A percentile compares a stretch with the other conserved stretches of the same genome.
Evolutionary conservation across 2,329 filamentous ascomycete species (phyloP).

Genomic region (Rhynchosporium secalis): DNA sequence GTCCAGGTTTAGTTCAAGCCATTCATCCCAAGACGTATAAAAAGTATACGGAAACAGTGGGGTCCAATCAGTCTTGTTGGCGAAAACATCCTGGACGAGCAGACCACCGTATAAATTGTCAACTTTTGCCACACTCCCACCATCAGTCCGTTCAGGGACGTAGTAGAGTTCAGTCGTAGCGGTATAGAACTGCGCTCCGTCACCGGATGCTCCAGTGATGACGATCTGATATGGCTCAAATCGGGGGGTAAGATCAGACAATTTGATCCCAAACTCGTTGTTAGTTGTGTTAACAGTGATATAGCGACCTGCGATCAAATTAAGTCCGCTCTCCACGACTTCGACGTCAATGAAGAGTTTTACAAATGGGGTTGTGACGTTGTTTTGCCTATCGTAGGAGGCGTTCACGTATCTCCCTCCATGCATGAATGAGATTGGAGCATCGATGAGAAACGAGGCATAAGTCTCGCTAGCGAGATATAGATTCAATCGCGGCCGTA

Average conservation of each 20-base stretch:
- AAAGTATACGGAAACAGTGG: conserved; percentile 48
- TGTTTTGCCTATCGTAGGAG: conserved; percentile 29
- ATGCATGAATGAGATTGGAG: conserved; percentile 42
- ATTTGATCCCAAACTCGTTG: conserved; percentile 42
- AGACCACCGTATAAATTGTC: conserved; percentile 48
- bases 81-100: conserved; percentile 40
- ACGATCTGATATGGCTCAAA: conserved; percentile 42
- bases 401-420: conserved; percentile 39
- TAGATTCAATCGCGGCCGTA: conserved; percentile 47
- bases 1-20: conserved; percentile 38
- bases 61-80: conserved; percentile 32
- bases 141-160: conserved; percentile 44
- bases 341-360: conserved; percentile 34
- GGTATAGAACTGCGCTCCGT: conserved; percentile 40
- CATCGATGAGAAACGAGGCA: conserved; percentile 46
- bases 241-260: conserved; percentile 35
- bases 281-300: conserved; percentile 41
- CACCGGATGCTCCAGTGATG: conserved; percentile 38
- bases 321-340: conserved; percentile 31
- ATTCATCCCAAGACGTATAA: conserved; percentile 46
- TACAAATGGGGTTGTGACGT: conserved; percentile 25
- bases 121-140: conserved; percentile 46
- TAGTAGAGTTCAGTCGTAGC: conserved; percentile 42
- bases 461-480: conserved; percentile 45
- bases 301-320: conserved; percentile 31